phyloP scores from a whole-genome alignment of 2,329 filamentous ascomycete genomes.

The Alternaria novae-zelandiae region DNA sequence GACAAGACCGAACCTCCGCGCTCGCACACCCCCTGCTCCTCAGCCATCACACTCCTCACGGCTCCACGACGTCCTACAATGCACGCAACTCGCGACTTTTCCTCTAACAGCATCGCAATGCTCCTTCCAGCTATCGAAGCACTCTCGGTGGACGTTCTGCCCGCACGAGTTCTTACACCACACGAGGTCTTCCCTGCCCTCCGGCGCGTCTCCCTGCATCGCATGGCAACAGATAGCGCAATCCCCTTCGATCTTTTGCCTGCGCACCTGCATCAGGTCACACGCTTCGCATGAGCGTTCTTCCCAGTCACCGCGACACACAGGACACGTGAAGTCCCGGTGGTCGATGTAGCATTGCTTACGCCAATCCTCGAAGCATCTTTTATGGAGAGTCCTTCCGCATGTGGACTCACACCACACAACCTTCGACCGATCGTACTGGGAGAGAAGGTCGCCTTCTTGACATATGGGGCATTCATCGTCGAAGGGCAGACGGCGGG shows the following conservation, averaged over 20 bases:
- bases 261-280: background rate
- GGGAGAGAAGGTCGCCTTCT: constrained; percentile 7
- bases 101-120: background rate
- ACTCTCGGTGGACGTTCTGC: constrained; percentile 19
- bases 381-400: constrained; percentile 19
- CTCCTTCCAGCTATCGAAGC: constrained; percentile 17
- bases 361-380: constrained; percentile 23
- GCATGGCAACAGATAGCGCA: constrained; percentile 13
- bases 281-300: constrained; percentile 1
- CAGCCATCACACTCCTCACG: background rate
- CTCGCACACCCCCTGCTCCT: background rate
- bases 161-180: constrained; percentile 28
- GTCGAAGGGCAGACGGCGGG: constrained; percentile 20
- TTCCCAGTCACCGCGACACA: constrained; percentile 23
- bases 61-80: background rate
- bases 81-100: background rate
- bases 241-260: background rate
- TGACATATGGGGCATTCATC: constrained; percentile 31
- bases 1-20: background rate
- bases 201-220: background rate
- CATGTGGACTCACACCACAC: constrained; percentile 28
- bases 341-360: background rate
- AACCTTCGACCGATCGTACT: constrained; percentile 1
- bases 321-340: constrained; percentile 4
- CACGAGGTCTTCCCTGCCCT: background rate